These are phyloP conservation scores for Aureobasidium melanogenum DNA, from an alignment of 2,329 filamentous ascomycete species.

Conservation along the genomic window DNA sequence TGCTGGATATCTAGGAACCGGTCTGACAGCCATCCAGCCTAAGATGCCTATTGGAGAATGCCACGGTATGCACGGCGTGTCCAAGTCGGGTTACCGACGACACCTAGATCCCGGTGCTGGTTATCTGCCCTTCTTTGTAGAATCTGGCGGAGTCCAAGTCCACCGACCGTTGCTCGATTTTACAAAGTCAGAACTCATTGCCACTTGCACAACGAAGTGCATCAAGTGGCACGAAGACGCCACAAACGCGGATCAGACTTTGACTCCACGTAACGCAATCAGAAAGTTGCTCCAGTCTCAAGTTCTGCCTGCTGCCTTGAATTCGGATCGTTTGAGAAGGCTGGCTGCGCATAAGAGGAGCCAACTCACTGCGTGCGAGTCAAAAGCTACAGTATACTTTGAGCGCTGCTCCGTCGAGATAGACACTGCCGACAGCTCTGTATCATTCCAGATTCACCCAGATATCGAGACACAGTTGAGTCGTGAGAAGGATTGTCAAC, in stretches of 20 bases:
- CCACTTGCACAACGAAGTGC: constrained; percentile 60
- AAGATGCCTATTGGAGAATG: constrained; percentile 74
- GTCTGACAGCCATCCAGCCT: constrained; percentile 60
- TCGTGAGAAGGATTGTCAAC: not conserved
- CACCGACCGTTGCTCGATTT: constrained; percentile 64
- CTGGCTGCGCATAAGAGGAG: constrained; percentile 47
- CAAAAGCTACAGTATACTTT: constrained; percentile 49
- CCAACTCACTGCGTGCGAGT: constrained; percentile 38
- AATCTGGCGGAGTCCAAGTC: constrained; percentile 52
- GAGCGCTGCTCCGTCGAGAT: constrained; percentile 38
- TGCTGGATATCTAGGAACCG: constrained; percentile 57
- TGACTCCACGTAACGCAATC: constrained; percentile 75
- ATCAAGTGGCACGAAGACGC: constrained; percentile 75
- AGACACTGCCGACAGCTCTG: constrained; percentile 27
- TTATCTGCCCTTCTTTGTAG: not conserved
- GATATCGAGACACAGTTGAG: not conserved
- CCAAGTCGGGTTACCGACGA: constrained; percentile 30
- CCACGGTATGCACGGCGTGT: constrained; percentile 61
- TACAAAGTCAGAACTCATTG: constrained; percentile 62
- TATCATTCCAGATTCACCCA: constrained; percentile 12
- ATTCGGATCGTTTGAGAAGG: constrained; percentile 53
- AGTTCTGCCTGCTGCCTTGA: constrained; percentile 60
- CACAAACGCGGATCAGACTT: constrained; percentile 68
- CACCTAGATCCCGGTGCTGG: not conserved
- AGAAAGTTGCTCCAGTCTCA: constrained; percentile 54